phyloP scores from a whole-genome alignment of 805 yeast species.

The Ogataea pini region DNA sequence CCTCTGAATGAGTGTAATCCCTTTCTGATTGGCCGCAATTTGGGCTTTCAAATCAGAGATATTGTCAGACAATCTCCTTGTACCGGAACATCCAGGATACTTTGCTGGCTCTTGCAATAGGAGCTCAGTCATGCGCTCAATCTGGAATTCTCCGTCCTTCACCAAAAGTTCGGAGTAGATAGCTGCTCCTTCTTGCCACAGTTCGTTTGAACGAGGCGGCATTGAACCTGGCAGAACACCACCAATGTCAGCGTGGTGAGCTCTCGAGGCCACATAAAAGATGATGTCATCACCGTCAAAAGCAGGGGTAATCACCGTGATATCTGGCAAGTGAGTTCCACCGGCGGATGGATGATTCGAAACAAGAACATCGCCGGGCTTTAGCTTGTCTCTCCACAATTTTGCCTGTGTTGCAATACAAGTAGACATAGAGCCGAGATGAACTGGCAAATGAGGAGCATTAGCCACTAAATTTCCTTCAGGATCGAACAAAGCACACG shows the following conservation, averaged over 20 bases:
- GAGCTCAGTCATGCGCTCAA: conserved; percentile 60
- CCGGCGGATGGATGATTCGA: conserved; percentile 83
- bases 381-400: conserved; percentile 62
- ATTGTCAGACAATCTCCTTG: conserved; percentile 81
- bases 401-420: conserved; percentile 68
- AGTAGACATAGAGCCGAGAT: conserved; percentile 82
- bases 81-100: conserved; percentile 85
- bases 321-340: conserved; percentile 89
- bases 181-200: conserved; percentile 91
- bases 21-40: conserved; percentile 86
- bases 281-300: conserved; percentile 62
- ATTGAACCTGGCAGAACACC: conserved; percentile 90
- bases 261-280: conserved; percentile 91
- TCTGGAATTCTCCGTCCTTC: conserved; percentile 70
- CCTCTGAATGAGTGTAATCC: conserved; percentile 62
- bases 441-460: conserved; percentile 89
- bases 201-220: conserved; percentile 86
- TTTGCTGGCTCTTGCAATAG: conserved; percentile 75
- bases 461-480: conserved; percentile 81
- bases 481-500: conserved; percentile 79
- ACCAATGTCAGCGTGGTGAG: conserved; percentile 97
- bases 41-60: conserved; percentile 84
- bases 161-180: conserved; percentile 79
- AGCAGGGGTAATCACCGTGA: conserved; percentile 90
- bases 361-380: conserved; percentile 73